These are phyloP conservation scores for Ziziphus jujuba DNA, from an alignment of 306 rosid species.

Conservation along the genomic window DNA sequence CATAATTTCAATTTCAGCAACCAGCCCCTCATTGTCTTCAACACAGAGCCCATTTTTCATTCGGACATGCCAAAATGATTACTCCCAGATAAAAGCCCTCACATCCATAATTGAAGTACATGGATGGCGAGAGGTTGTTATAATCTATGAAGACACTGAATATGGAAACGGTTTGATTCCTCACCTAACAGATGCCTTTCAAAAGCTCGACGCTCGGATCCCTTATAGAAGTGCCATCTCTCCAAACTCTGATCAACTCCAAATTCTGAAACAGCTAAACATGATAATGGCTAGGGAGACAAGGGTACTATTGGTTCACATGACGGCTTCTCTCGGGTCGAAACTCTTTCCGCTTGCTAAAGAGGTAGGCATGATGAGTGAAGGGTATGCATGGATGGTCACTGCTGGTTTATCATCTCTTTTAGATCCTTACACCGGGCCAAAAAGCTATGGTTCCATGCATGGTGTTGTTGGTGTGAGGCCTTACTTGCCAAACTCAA, in stretches of 20 bases:
- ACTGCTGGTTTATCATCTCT: constrained; percentile 26
- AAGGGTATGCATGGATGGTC: constrained; percentile 31
- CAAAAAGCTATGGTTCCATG: constrained; percentile 26
- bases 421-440: constrained; percentile 9
- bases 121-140: constrained; percentile 38
- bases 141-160: constrained; percentile 37
- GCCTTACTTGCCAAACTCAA: constrained; percentile 9
- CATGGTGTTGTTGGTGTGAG: constrained; percentile 49
- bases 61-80: constrained; percentile 12
- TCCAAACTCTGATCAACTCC: not conserved
- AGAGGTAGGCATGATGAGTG: constrained; percentile 24
- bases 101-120: constrained; percentile 23
- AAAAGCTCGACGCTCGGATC: constrained; percentile 8
- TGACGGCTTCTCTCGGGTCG: constrained; percentile 22
- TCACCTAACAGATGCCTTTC: constrained; percentile 26
- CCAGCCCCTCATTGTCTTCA: constrained; percentile 19
- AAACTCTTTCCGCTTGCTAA: constrained; percentile 32
- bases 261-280: constrained; percentile 20
- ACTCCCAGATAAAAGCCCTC: constrained; percentile 27
- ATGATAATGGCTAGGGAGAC: constrained; percentile 8
- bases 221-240: constrained; percentile 25
- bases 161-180: constrained; percentile 46
- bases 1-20: constrained; percentile 22
- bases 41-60: constrained; percentile 19
- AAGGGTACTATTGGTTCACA: constrained; percentile 39